Percentiles rank a stretch among this genome's conserved stretches.
Evolutionary conservation across 306 rosid species (phyloP).

Genomic region (Pachyrhizus erosus): DNA sequence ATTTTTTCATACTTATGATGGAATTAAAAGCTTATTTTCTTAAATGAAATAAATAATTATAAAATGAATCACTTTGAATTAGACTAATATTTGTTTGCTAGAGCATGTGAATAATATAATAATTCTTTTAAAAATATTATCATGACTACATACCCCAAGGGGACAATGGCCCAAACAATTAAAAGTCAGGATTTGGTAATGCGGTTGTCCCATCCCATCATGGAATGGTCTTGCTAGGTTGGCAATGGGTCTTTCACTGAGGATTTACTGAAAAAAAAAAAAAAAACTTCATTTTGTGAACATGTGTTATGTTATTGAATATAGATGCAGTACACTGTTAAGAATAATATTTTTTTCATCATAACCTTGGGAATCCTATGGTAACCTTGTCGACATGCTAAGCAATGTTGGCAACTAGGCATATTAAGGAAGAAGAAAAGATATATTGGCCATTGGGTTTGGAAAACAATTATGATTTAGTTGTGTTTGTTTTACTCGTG

Average conservation of each 20-base stretch:
- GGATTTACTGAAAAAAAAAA: background rate
- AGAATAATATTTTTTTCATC: conserved; percentile 22
- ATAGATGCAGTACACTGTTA: conserved; percentile 2
- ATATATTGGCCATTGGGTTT: too few relatives aligned
- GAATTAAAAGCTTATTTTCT: too few relatives aligned
- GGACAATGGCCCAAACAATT: background rate
- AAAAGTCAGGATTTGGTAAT: conserved; percentile 10
- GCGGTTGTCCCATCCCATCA: conserved; percentile 13
- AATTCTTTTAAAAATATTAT: background rate
- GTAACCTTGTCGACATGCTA: background rate
- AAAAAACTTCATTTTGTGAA: background rate
- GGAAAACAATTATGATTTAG: too few relatives aligned
- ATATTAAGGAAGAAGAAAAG: too few relatives aligned
- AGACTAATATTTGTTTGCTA: background rate
- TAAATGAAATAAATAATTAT: background rate
- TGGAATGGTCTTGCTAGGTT: conserved; percentile 24
- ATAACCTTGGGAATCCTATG: conserved; percentile 39
- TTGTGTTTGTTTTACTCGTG: too few relatives aligned
- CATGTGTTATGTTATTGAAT: conserved; percentile 21
- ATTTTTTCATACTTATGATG: background rate
- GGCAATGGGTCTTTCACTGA: conserved; percentile 11
- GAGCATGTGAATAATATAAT: background rate
- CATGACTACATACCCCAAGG: background rate
- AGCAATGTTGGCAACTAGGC: background rate
- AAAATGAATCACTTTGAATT: background rate